A percentile compares a stretch with the other conserved stretches of the same genome.
These are phyloP conservation scores for Pleurotus djamor DNA, from an alignment of 768 basidiomycete genomes.

Conservation along the genomic window DNA sequence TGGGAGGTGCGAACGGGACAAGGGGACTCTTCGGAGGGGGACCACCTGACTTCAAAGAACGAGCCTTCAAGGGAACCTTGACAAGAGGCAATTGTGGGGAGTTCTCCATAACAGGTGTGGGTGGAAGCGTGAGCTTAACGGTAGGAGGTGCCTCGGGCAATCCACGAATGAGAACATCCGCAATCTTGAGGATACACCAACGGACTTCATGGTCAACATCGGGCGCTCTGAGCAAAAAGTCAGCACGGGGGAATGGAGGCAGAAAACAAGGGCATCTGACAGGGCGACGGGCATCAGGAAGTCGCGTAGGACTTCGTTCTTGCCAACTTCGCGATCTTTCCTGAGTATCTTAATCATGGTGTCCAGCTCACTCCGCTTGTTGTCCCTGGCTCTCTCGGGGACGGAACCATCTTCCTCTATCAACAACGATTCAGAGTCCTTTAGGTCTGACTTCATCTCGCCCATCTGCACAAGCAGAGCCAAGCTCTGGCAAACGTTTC, in stretches of 20 bases:
- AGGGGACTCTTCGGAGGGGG: constrained; percentile 36
- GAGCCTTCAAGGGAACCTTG: constrained; percentile 48
- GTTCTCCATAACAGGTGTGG: constrained; percentile 66
- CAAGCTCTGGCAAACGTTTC: constrained; percentile 82
- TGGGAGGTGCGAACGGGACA: constrained; percentile 36
- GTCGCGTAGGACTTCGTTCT: constrained; percentile 77
- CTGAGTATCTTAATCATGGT: constrained; percentile 83
- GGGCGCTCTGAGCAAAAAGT: constrained; percentile 47
- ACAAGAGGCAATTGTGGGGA: constrained; percentile 53
- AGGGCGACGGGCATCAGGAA: constrained; percentile 79
- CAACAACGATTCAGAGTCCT: constrained; percentile 74
- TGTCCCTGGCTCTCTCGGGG: constrained; percentile 69
- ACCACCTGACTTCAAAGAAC: constrained; percentile 33
- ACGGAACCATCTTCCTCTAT: constrained; percentile 85
- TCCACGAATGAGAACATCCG: constrained; percentile 84
- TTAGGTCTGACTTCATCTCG: constrained; percentile 76
- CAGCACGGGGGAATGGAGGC: constrained; percentile 1
- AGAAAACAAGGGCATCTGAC: constrained; percentile 41
- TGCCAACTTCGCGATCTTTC: constrained; percentile 83
- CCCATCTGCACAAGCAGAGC: constrained; percentile 86
- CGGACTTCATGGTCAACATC: constrained; percentile 87
- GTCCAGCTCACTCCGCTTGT: constrained; percentile 82
- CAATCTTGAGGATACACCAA: constrained; percentile 88
- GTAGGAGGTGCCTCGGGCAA: constrained; percentile 84
- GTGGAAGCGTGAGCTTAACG: constrained; percentile 77